Evolutionary conservation across 192 early-diverging fungal genomes (phyloP).

Genomic region (Chytriomyces hyalinus): DNA sequence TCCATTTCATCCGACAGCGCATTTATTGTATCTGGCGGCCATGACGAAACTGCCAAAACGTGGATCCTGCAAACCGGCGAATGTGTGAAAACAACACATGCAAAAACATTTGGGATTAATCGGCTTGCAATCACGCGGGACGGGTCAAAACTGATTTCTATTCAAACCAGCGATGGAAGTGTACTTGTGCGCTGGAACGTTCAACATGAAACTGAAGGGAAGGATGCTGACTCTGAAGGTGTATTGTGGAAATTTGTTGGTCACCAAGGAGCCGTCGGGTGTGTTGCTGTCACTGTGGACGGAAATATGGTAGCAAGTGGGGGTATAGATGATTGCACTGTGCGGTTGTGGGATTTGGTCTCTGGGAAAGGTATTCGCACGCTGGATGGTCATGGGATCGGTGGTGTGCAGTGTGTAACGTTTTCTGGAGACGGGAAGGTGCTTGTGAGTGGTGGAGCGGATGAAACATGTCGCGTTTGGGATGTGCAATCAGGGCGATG

Average conservation of each 20-base stretch:
- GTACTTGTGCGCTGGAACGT: not conserved
- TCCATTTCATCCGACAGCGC: slow-evolving; percentile 15
- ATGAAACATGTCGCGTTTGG: slow-evolving; percentile 35
- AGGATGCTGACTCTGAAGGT: not conserved
- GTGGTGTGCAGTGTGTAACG: slow-evolving; percentile 18
- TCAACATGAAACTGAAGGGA: not conserved
- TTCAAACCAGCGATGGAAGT: not conserved
- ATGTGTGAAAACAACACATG: slow-evolving; percentile 18
- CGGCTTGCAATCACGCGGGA: slow-evolving; percentile 16
- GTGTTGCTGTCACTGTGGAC: slow-evolving; percentile 24
- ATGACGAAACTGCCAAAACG: slow-evolving; percentile 29
- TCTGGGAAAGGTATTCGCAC: slow-evolving; percentile 34
- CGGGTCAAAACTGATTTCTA: slow-evolving; percentile 12
- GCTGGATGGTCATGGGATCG: slow-evolving; percentile 35
- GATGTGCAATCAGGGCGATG: slow-evolving; percentile 29
- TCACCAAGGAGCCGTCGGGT: not conserved
- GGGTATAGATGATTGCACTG: slow-evolving; percentile 22
- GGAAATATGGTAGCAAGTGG: slow-evolving; percentile 17
- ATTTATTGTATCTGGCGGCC: slow-evolving; percentile 19
- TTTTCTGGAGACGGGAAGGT: slow-evolving; percentile 23
- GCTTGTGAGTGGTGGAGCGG: slow-evolving; percentile 22
- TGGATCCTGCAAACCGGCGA: slow-evolving; percentile 23
- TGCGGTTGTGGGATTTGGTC: slow-evolving; percentile 29
- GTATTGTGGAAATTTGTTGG: slow-evolving; percentile 10
- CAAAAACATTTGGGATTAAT: slow-evolving; percentile 28